Evolutionary conservation across 495 filamentous ascomycete genomes (phyloP), one percentile per base, ranked within the genome.

Genomic region (Talaromyces stipitatus): DNA sequence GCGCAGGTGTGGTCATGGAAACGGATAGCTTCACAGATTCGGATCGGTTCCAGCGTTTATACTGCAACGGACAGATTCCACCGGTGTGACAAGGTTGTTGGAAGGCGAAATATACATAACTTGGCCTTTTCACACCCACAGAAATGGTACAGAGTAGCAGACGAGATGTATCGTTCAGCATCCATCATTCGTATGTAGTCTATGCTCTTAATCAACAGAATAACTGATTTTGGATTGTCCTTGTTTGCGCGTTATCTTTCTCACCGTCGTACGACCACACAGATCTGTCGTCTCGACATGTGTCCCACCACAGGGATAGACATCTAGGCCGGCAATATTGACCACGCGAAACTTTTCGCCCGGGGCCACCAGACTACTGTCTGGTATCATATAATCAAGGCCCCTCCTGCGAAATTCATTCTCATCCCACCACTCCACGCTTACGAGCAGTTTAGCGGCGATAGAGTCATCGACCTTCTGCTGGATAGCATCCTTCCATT

Each of bases 221-320:
- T 84, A 85, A 56, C 73, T 76, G 36, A 85, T 77, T 61, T 76
- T 72, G 38, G 75, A 81, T 18, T 61, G 72, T 4, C 84, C 84
- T 68, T 82, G 82, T 5, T 66, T 67, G 67, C 83, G 75, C 58
- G 72, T 74, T 43, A 86, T 79, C 72, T 83, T 85, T 75, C 73
- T 82, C 32, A 87, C 82, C 27, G 67, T 73, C 28, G 77, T 78
- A 65, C 71, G 70, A 12, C 82, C 83, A 57, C 77, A 79, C 43
- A 70, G 50, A 58, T 75, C 68, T 41, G 78, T 81, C 18, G 66
- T 77, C 24, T 73, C 66, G 14, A 87, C 81, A 69, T 87, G 84
- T 36, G 84, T 87, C 0, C 84, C 83, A 3, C 84, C 84, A 60
- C 84, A 87, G 1, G 83, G 83, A 68, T 85, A 84, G 30, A 70